These are phyloP conservation scores for Dactylellina drechsleri DNA, from an alignment of 2,329 filamentous ascomycete genomes.

Conservation along the genomic window DNA sequence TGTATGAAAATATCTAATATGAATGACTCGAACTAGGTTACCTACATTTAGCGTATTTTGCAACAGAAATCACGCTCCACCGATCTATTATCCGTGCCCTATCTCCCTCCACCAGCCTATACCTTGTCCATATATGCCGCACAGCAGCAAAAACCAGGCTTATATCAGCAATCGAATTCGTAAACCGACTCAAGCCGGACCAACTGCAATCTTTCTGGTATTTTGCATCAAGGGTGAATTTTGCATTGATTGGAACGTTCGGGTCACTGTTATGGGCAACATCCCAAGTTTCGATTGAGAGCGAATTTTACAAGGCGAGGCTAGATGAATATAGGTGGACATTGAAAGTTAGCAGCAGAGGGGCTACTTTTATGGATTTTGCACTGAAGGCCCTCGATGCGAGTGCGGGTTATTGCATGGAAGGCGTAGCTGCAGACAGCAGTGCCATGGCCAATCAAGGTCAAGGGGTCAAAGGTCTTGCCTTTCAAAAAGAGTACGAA, in stretches of 20 bases:
- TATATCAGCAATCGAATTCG: constrained; percentile 96
- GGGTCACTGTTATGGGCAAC: constrained; percentile 90
- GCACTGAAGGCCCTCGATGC: constrained; percentile 79
- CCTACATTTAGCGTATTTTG: constrained; percentile 90
- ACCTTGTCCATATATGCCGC: constrained; percentile 90
- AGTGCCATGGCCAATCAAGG: constrained; percentile 9
- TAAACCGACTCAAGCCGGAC: constrained; percentile 86
- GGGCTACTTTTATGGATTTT: constrained; percentile 67
- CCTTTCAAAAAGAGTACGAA: constrained; percentile 53
- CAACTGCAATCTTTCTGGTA: constrained; percentile 95
- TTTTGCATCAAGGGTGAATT: constrained; percentile 87
- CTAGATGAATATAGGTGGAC: constrained; percentile 95
- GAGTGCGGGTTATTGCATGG: constrained; percentile 57
- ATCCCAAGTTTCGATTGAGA: constrained; percentile 82
- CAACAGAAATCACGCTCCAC: constrained; percentile 91
- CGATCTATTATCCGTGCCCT: constrained; percentile 88
- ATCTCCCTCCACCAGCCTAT: constrained; percentile 66
- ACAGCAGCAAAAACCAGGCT: constrained; percentile 92
- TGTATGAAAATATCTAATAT: not conserved
- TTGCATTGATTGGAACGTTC: constrained; percentile 93
- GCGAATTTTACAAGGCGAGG: constrained; percentile 85
- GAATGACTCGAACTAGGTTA: constrained; percentile 67
- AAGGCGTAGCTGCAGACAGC: constrained; percentile 37
- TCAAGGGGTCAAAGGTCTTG: constrained; percentile 43
- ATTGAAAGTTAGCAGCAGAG: constrained; percentile 77